Evolutionary conservation across 116 monocot species (phyloP).

Genomic region (Cymodocea nodosa): DNA sequence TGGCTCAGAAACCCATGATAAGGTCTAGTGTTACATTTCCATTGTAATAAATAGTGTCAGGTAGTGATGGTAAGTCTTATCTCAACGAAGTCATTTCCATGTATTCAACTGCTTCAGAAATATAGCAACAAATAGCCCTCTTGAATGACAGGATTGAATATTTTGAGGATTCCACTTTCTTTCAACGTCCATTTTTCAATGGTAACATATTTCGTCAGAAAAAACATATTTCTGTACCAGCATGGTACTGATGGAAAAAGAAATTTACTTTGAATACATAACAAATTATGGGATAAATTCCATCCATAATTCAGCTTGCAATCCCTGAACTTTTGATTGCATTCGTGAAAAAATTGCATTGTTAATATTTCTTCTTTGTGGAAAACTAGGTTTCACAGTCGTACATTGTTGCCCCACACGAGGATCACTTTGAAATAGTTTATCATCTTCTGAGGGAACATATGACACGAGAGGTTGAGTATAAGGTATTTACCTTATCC

Average conservation of each 20-base stretch:
- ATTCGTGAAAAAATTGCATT: neutral
- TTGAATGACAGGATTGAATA: too few relatives aligned
- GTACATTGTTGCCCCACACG: conserved; percentile 61
- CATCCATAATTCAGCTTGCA: neutral
- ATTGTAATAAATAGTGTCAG: neutral
- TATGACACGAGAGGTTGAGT: conserved; percentile 51
- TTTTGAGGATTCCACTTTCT: too few relatives aligned
- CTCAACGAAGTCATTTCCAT: too few relatives aligned
- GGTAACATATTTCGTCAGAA: too few relatives aligned
- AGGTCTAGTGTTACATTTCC: conserved; percentile 29
- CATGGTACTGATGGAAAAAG: too few relatives aligned
- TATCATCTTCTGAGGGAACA: conserved; percentile 74
- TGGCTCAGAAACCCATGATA: conserved; percentile 56
- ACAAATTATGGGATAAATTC: neutral
- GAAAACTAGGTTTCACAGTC: conserved; percentile 58
- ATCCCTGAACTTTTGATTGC: neutral
- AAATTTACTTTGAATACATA: too few relatives aligned
- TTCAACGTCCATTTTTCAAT: too few relatives aligned
- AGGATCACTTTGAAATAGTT: conserved; percentile 67
- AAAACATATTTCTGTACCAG: neutral
- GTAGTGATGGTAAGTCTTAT: too few relatives aligned
- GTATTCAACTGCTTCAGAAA: too few relatives aligned
- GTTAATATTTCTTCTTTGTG: neutral
- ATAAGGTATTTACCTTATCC: conserved; percentile 42
- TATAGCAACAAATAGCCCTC: too few relatives aligned